These are phyloP conservation scores for Fusarium sacchari DNA, from an alignment of 2,329 filamentous ascomycete genomes.

Conservation along the genomic window DNA sequence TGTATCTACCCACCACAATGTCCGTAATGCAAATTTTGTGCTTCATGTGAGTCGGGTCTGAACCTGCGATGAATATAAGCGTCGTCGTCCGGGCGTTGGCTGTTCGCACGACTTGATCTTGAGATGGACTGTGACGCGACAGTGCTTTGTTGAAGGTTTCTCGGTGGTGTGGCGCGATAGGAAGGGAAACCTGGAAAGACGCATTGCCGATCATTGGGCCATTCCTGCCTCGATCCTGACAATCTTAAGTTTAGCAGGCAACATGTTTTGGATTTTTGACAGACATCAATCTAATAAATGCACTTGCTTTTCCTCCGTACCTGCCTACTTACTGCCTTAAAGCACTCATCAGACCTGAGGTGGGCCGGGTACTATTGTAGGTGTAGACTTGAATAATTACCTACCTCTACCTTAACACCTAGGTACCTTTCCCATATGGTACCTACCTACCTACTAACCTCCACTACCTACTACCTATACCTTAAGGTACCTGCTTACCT, in stretches of 20 bases:
- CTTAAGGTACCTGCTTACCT: too few species aligned
- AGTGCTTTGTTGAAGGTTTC: constrained; percentile 19
- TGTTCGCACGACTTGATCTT: constrained; percentile 9
- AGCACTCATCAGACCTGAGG: neutral
- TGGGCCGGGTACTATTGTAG: neutral
- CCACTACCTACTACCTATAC: too few species aligned
- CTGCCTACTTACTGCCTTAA: neutral
- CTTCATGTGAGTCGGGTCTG: neutral
- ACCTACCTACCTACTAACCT: too few species aligned
- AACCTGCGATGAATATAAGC: neutral
- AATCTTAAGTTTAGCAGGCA: constrained; percentile 24
- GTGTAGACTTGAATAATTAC: constrained; percentile 3
- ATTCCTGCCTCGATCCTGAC: constrained; percentile 17
- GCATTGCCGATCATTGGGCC: constrained; percentile 31
- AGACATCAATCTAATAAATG: neutral
- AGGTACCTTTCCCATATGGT: neutral
- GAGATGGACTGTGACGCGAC: constrained; percentile 3
- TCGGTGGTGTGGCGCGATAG: neutral
- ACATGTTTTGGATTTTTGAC: neutral
- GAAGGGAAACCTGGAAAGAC: constrained; percentile 26
- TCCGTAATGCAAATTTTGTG: neutral
- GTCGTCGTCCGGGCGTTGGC: neutral
- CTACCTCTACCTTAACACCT: too few species aligned
- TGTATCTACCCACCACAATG: neutral
- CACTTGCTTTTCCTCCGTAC: neutral